These are phyloP conservation scores for Mycena capillaripes DNA, from an alignment of 768 basidiomycete genomes.

Conservation along the genomic window DNA sequence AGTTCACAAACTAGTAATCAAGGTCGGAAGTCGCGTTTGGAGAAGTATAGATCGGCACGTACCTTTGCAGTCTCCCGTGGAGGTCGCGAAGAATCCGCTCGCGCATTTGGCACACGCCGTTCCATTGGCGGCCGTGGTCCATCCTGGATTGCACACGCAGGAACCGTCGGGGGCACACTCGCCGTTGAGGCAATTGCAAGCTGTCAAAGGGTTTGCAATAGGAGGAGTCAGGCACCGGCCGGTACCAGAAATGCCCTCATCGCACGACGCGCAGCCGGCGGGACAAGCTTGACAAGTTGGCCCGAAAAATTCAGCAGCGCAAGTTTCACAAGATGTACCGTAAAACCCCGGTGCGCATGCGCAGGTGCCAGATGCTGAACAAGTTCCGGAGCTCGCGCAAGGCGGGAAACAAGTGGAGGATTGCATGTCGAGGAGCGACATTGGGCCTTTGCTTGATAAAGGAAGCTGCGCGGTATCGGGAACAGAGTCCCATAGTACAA, in stretches of 20 bases:
- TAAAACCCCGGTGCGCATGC: conserved; percentile 81
- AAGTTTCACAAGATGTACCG: conserved; percentile 85
- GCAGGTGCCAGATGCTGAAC: conserved; percentile 79
- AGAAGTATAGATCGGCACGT: conserved; percentile 34
- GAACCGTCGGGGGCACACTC: conserved; percentile 76
- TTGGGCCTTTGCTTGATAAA: conserved; percentile 56
- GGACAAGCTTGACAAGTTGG: conserved; percentile 80
- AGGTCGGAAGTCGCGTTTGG: no score
- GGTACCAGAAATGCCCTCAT: conserved; percentile 83
- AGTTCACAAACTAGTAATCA: conserved; percentile 75
- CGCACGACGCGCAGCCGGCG: conserved; percentile 75
- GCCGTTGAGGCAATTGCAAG: conserved; percentile 89
- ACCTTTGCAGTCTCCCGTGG: conserved; percentile 83
- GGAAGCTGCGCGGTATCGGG: conserved; percentile 83
- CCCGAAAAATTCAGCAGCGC: conserved; percentile 83
- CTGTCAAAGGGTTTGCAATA: conserved; percentile 66
- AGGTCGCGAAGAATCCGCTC: conserved; percentile 79
- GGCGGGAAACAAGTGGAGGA: conserved; percentile 82
- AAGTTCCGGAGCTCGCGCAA: conserved; percentile 81
- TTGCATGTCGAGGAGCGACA: conserved; percentile 80
- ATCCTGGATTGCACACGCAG: conserved; percentile 85
- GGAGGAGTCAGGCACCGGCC: conserved; percentile 75
- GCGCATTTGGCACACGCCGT: conserved; percentile 84
- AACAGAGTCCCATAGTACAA: conserved; percentile 85
- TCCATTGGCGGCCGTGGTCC: conserved; percentile 78